Percentiles rank a stretch among this genome's conserved stretches.
These are phyloP conservation scores for Plectosphaerella sp. DNA, from an alignment of 2,329 filamentous ascomycete genomes.

Conservation along the genomic window DNA sequence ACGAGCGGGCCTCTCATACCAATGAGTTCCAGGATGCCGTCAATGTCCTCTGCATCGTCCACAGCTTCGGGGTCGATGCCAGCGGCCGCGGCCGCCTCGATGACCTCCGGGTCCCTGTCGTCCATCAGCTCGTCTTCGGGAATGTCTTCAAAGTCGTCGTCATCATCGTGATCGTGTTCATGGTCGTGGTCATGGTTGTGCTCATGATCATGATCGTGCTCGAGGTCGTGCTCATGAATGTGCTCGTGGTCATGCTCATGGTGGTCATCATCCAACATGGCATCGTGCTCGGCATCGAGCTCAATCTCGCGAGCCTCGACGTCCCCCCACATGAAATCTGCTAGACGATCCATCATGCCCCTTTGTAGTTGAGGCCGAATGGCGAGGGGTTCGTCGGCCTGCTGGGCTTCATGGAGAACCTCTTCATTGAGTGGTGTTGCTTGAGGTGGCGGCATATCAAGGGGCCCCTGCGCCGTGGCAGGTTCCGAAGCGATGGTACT, in stretches of 20 bases:
- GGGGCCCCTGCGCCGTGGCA: not conserved
- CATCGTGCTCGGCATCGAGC: constrained; percentile 19
- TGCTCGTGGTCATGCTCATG: constrained; percentile 16
- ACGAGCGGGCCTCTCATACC: constrained; percentile 92
- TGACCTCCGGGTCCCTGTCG: constrained; percentile 51
- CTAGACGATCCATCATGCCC: constrained; percentile 38
- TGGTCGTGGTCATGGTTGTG: constrained; percentile 13
- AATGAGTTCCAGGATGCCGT: constrained; percentile 92
- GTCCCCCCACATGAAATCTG: constrained; percentile 60
- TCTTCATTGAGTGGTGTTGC: not conserved
- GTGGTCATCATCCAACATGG: constrained; percentile 21
- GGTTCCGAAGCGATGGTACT: not conserved
- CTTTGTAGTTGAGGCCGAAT: constrained; percentile 13
- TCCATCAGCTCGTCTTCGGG: constrained; percentile 22
- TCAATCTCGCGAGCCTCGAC: constrained; percentile 34
- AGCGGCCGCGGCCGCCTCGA: constrained; percentile 61
- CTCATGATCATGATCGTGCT: constrained; percentile 19
- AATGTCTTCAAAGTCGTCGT: constrained; percentile 32
- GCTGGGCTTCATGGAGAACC: not conserved
- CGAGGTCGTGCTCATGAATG: constrained; percentile 29
- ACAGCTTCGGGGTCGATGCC: constrained; percentile 71
- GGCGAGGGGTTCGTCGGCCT: no score
- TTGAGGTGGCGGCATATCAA: no score
- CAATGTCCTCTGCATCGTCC: constrained; percentile 88
- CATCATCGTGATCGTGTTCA: constrained; percentile 42